These are phyloP conservation scores for Fonsecaea monophora DNA, from an alignment of 2,329 filamentous ascomycete species.

Conservation along the genomic window DNA sequence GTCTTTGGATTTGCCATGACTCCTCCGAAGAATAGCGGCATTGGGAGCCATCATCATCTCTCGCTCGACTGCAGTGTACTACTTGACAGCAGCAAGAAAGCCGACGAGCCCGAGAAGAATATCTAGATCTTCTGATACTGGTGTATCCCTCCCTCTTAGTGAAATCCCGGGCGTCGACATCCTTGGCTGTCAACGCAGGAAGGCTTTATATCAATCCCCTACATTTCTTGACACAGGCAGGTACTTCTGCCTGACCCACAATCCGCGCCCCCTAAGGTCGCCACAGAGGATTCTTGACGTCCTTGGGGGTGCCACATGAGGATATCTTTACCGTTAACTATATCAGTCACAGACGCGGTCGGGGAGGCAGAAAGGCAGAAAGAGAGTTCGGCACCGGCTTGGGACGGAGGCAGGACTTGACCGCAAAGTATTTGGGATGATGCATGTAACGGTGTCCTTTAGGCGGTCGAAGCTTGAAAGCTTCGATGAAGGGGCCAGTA, in stretches of 20 bases:
- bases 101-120: neutral
- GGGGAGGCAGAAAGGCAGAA: neutral
- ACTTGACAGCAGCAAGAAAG: neutral
- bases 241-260: neutral
- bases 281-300: neutral
- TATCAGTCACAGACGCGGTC: neutral
- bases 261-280: neutral
- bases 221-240: neutral
- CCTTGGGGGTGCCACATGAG: neutral
- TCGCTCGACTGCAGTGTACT: too few relatives aligned
- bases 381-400: neutral
- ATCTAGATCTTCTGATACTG: neutral
- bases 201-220: neutral
- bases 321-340: neutral
- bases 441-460: neutral
- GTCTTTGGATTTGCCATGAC: slow-evolving; percentile 31
- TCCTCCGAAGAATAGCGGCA: slow-evolving; percentile 15
- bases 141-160: neutral
- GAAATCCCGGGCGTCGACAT: neutral
- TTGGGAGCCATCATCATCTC: slow-evolving; percentile 5
- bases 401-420: neutral
- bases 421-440: neutral
- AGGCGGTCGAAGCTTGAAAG: neutral
- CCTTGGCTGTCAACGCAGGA: neutral
- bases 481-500: neutral